Evolutionary conservation across 257 asterid species (phyloP).

Genomic region (Rhazya stricta): DNA sequence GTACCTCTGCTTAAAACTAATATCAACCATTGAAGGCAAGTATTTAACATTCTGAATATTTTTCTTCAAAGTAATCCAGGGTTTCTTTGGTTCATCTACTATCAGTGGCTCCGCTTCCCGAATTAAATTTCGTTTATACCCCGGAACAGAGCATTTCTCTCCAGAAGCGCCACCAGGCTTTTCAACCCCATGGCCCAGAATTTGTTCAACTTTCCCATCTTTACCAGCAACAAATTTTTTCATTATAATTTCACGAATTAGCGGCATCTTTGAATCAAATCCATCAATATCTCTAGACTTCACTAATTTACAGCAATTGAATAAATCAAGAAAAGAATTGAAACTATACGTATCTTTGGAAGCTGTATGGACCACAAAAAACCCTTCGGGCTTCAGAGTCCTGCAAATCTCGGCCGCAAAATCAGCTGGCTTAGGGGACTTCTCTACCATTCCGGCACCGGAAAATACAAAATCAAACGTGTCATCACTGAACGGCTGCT

Average conservation of each 20-base stretch:
- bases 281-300: conserved; percentile 38
- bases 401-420: conserved; percentile 38
- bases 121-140: conserved; percentile 54
- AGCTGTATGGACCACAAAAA: conserved; percentile 40
- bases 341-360: conserved; percentile 38
- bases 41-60: conserved; percentile 68
- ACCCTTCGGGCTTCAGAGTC: conserved; percentile 47
- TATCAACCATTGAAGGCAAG: conserved; percentile 71
- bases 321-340: conserved; percentile 46
- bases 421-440: conserved; percentile 23
- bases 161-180: conserved; percentile 23
- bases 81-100: conserved; percentile 75
- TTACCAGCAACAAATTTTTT: conserved; percentile 29
- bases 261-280: conserved; percentile 21
- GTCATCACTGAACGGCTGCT: conserved; percentile 28
- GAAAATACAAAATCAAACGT: conserved; percentile 39
- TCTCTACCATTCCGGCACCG: conserved; percentile 41
- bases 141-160: conserved; percentile 53
- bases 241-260: conserved; percentile 42
- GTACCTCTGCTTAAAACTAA: conserved; percentile 72
- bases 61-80: conserved; percentile 90
- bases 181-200: conserved; percentile 14
- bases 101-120: conserved; percentile 74
- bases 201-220: conserved; percentile 17
- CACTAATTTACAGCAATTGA: conserved; percentile 42